Percentiles rank a stretch among this genome's conserved stretches.
phyloP scores from a whole-genome alignment of 2,329 filamentous ascomycete genomes.

The Botryotinia convoluta region DNA sequence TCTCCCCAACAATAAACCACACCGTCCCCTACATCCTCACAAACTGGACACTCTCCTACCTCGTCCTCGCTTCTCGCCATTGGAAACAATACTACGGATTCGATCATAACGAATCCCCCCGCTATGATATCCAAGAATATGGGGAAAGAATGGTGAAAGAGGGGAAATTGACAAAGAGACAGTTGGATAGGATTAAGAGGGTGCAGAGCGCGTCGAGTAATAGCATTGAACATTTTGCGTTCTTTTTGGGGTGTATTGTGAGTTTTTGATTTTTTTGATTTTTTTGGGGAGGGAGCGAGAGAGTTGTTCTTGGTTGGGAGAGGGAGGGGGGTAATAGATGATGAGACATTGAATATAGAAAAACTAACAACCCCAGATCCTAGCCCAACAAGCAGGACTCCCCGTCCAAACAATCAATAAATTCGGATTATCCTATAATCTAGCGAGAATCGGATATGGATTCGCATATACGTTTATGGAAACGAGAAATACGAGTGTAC shows the following conservation, averaged over 20 bases:
- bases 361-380: not conserved
- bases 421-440: not conserved
- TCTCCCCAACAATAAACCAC: not conserved
- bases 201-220: not conserved
- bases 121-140: not conserved
- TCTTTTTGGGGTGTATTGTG: not conserved
- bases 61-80: not conserved
- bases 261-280: not conserved
- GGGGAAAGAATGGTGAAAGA: not conserved
- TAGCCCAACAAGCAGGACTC: not conserved
- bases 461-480: not conserved
- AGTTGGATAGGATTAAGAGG: not conserved
- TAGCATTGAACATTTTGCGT: not conserved
- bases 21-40: not conserved
- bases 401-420: not conserved
- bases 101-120: not conserved
- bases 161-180: not conserved
- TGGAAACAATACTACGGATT: conserved; percentile 5
- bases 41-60: not conserved
- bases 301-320: too few species aligned
- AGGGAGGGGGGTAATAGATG: not conserved
- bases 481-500: not conserved
- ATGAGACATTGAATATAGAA: not conserved
- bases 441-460: not conserved
- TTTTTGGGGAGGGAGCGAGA: not conserved